Percentiles rank a stretch among this genome's conserved stretches.
These are phyloP conservation scores for Penicillium riverlandense DNA, from an alignment of 495 filamentous ascomycete species.

Conservation along the genomic window DNA sequence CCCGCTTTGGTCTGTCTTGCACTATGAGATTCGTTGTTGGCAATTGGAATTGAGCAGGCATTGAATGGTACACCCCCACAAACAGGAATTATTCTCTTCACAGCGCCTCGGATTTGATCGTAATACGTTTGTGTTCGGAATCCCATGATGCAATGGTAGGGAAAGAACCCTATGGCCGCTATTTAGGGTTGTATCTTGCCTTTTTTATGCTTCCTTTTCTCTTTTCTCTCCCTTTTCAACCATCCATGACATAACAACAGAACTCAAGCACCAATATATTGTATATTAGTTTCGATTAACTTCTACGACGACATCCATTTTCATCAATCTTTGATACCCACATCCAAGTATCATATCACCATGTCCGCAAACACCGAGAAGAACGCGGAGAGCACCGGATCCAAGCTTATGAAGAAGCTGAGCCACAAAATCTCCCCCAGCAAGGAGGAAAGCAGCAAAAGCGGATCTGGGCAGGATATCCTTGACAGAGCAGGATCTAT, in stretches of 20 bases:
- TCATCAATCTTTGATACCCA: not conserved
- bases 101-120: not conserved
- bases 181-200: no score
- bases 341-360: constrained; percentile 1
- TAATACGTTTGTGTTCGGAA: constrained; percentile 1
- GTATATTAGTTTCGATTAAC: not conserved
- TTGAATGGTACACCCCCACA: constrained; percentile 1
- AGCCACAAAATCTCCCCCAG: constrained; percentile 5
- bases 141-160: constrained; percentile 17
- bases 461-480: constrained; percentile 5
- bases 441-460: constrained; percentile 2
- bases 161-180: constrained; percentile 2
- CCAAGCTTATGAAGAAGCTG: constrained; percentile 10
- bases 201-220: not conserved
- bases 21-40: constrained; percentile 5
- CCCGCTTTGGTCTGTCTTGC: not conserved
- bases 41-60: constrained; percentile 4
- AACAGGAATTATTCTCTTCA: not conserved
- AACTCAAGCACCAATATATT: not conserved
- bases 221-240: not conserved
- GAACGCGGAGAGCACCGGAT: constrained; percentile 7
- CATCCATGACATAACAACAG: not conserved
- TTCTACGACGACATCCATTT: not conserved
- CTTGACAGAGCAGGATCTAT: constrained; percentile 5
- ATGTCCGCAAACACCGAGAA: constrained; percentile 15